phyloP scores from a whole-genome alignment of 169 alveolate species.

The Cystoisospora suis region DNA sequence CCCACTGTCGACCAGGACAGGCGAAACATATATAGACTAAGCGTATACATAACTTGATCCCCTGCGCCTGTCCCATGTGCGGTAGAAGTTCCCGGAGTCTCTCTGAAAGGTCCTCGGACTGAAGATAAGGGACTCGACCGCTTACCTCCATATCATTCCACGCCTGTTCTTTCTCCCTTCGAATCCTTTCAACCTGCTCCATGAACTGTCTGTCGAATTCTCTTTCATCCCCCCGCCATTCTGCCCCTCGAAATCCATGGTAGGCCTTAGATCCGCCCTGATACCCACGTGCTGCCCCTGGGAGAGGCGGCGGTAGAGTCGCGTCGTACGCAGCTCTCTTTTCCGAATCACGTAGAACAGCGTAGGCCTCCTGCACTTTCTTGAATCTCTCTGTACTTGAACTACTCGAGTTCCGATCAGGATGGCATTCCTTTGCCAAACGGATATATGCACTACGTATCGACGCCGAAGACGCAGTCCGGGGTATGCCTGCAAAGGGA shows the following conservation, averaged over 20 bases:
- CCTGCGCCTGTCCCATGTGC: no score
- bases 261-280: neutral
- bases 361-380: slow-evolving; percentile 33
- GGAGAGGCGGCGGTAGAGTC: slow-evolving; percentile 2
- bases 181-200: slow-evolving; percentile 38
- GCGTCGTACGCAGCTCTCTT: slow-evolving; percentile 26
- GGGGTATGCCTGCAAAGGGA: slow-evolving; percentile 43
- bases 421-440: slow-evolving; percentile 41
- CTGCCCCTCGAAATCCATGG: neutral
- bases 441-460: slow-evolving; percentile 52
- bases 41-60: no score
- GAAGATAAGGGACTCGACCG: neutral
- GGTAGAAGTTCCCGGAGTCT: no score
- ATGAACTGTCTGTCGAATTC: slow-evolving; percentile 37
- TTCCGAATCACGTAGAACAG: slow-evolving; percentile 35
- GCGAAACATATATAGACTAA: no score
- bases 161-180: slow-evolving; percentile 40
- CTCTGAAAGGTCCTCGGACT: no score
- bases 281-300: neutral
- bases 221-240: slow-evolving; percentile 37
- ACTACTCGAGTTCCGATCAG: slow-evolving; percentile 8
- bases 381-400: neutral
- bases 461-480: neutral
- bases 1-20: no score
- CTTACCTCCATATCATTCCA: slow-evolving; percentile 38